Percentiles rank a stretch among this genome's conserved stretches.
Evolutionary conservation across 768 basidiomycete genomes (phyloP).

Genomic region (Naematelia aurantialba): DNA sequence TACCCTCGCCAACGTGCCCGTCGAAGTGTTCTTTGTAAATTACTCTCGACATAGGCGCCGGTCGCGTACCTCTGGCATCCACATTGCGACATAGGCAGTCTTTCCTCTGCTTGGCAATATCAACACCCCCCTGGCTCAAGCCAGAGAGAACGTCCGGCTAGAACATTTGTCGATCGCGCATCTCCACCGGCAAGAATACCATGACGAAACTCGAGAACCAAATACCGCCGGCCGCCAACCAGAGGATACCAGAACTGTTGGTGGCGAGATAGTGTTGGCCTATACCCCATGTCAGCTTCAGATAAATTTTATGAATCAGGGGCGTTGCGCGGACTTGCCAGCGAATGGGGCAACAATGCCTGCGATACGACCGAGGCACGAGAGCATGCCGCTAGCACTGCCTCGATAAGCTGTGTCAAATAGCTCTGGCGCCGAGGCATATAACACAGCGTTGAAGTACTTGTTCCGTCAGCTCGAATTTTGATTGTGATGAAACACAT

Average conservation of each 20-base stretch:
- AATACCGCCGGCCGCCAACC: constrained; percentile 46
- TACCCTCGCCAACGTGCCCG: no score
- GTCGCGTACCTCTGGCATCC: no score
- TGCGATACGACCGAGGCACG: constrained; percentile 42
- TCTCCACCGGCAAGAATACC: constrained; percentile 47
- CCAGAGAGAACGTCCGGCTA: no score
- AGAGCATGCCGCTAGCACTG: constrained; percentile 41
- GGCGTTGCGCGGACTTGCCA: no score
- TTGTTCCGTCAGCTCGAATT: constrained; percentile 5
- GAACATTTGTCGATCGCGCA: constrained; percentile 48
- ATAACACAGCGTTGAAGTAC: constrained; percentile 50
- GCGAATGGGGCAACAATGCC: constrained; percentile 49
- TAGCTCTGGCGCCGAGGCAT: constrained; percentile 48
- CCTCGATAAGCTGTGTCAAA: constrained; percentile 48
- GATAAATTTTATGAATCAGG: no score
- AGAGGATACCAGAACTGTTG: constrained; percentile 38
- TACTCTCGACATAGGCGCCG: no score
- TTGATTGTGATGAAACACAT: background rate
- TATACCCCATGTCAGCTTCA: background rate
- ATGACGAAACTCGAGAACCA: constrained; percentile 36
- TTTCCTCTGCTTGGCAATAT: no score
- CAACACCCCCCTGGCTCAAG: no score
- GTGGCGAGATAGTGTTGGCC: constrained; percentile 30
- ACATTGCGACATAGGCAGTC: no score
- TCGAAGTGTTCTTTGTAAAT: no score